These are phyloP conservation scores for Yamadazyma conglobata DNA, from an alignment of 1,139 yeast species.

Conservation along the genomic window DNA sequence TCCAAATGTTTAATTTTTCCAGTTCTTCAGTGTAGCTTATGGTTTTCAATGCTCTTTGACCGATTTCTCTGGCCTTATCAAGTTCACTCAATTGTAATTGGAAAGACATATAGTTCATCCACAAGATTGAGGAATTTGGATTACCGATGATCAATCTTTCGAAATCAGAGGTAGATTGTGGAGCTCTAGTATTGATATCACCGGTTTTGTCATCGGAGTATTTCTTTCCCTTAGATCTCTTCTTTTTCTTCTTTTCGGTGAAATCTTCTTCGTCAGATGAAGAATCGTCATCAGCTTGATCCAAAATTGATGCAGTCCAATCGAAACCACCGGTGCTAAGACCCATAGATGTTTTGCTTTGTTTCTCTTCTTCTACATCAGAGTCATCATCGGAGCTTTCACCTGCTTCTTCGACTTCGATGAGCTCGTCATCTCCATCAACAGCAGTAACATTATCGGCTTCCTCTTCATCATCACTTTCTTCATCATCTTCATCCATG, in stretches of 20 bases:
- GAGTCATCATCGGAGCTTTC: constrained; percentile 19
- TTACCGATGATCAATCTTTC: constrained; percentile 88
- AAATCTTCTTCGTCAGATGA: constrained; percentile 57
- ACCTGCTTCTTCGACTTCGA: constrained; percentile 21
- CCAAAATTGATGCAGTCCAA: constrained; percentile 89
- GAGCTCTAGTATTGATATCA: constrained; percentile 77
- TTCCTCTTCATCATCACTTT: constrained; percentile 22
- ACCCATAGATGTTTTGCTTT: constrained; percentile 39
- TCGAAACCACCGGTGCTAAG: constrained; percentile 82
- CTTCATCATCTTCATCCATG: constrained; percentile 24
- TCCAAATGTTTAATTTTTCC: constrained; percentile 93
- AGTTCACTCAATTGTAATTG: constrained; percentile 90
- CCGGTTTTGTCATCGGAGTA: constrained; percentile 78
- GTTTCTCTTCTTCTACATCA: constrained; percentile 18
- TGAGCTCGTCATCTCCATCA: constrained; percentile 24
- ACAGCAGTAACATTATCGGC: constrained; percentile 21
- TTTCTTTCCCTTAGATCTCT: constrained; percentile 41
- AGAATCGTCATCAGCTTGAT: constrained; percentile 64
- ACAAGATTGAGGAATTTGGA: constrained; percentile 88
- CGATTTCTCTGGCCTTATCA: constrained; percentile 92
- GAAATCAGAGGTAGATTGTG: constrained; percentile 87
- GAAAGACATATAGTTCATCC: constrained; percentile 99
- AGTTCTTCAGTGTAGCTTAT: constrained; percentile 89
- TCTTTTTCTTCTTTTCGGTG: constrained; percentile 43
- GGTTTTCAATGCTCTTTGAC: constrained; percentile 86